Conservation (phyloP, 768 basidiomycete genomes). For the Suillus alpinus region DNA sequence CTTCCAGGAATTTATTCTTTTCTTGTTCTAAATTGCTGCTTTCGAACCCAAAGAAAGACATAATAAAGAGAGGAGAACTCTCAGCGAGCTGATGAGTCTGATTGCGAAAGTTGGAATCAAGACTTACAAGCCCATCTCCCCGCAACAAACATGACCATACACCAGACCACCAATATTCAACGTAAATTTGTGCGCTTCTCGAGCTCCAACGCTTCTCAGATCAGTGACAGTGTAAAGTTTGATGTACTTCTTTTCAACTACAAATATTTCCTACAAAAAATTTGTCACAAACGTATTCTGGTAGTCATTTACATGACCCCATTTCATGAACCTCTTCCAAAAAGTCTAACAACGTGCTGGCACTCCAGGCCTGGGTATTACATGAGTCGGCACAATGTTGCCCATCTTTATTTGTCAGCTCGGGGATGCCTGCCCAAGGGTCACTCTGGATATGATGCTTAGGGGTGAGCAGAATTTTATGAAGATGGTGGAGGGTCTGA, state of each 20-base stretch:
- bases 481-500: constrained; percentile 77
- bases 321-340: constrained; percentile 67
- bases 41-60: constrained; percentile 87
- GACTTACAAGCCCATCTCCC: neutral
- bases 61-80: constrained; percentile 23
- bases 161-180: constrained; percentile 3
- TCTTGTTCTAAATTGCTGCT: constrained; percentile 61
- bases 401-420: constrained; percentile 86
- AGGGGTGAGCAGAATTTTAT: constrained; percentile 65
- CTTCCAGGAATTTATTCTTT: constrained; percentile 52
- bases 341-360: constrained; percentile 89
- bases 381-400: constrained; percentile 85
- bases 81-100: constrained; percentile 6
- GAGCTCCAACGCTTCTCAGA: neutral
- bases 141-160: constrained; percentile 17
- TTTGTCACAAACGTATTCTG: neutral
- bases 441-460: constrained; percentile 76
- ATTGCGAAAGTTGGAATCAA: constrained; percentile 4
- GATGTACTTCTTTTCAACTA: constrained; percentile 8
- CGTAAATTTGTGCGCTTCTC: neutral
- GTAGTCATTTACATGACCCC: constrained; percentile 2
- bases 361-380: constrained; percentile 94
- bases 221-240: neutral
- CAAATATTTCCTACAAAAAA: constrained; percentile 10
- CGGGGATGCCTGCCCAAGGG: constrained; percentile 92